phyloP scores from a whole-genome alignment of 1,139 yeast species.

The Yamadazyma taylorii region DNA sequence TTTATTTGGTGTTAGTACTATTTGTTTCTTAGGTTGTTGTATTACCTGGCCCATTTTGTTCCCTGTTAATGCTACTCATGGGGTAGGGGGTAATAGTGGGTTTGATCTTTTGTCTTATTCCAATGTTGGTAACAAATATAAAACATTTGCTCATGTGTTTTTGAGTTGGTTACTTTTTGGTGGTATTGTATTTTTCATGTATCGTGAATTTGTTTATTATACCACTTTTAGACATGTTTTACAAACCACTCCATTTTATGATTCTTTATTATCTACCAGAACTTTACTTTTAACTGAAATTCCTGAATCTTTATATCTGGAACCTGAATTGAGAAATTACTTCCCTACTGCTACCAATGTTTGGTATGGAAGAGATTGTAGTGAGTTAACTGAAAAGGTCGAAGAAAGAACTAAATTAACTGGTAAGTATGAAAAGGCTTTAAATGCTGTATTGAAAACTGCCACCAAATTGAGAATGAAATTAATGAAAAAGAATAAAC shows the following conservation, averaged over 20 bases:
- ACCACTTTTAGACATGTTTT: constrained; percentile 64
- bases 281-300: constrained; percentile 67
- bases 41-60: constrained; percentile 74
- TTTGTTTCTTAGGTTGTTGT: constrained; percentile 64
- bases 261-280: constrained; percentile 64
- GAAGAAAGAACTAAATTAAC: constrained; percentile 57
- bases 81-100: constrained; percentile 50
- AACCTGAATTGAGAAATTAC: constrained; percentile 49
- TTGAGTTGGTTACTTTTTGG: constrained; percentile 70
- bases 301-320: constrained; percentile 48
- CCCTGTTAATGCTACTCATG: constrained; percentile 87
- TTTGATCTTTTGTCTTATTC: constrained; percentile 62
- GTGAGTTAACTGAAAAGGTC: constrained; percentile 50
- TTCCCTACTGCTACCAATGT: constrained; percentile 64
- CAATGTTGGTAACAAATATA: constrained; percentile 58
- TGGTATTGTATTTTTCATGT: constrained; percentile 56
- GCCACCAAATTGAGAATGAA: constrained; percentile 56
- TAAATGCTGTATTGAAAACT: constrained; percentile 54
- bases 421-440: constrained; percentile 56
- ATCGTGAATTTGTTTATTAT: constrained; percentile 70
- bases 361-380: constrained; percentile 65
- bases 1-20: constrained; percentile 58
- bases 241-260: constrained; percentile 71
- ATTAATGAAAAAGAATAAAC: constrained; percentile 56
- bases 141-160: constrained; percentile 72